Percentiles rank a stretch among this genome's conserved stretches.
These are phyloP conservation scores for Elaeagnus macrophylla DNA, from an alignment of 306 rosid genomes.

Conservation along the genomic window DNA sequence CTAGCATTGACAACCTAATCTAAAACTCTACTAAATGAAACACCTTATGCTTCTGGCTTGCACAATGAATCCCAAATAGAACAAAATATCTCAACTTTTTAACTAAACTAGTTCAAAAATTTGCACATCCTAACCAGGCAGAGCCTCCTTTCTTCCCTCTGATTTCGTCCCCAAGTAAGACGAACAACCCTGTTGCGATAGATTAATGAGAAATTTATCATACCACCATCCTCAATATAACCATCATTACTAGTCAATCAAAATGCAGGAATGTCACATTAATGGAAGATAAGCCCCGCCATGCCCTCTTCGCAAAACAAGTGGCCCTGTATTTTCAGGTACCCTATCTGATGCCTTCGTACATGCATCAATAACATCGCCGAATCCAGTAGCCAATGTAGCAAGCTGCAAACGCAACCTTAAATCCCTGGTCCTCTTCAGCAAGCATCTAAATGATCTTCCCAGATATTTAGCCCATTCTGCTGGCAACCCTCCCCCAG, in stretches of 20 bases:
- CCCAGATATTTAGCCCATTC: constrained; percentile 94
- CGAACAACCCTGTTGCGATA: not conserved
- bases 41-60: too few relatives aligned
- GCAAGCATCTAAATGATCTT: constrained; percentile 80
- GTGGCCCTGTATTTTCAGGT: constrained; percentile 77
- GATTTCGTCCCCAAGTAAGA: not conserved
- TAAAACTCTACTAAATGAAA: not conserved
- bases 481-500: constrained; percentile 94
- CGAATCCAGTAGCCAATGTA: constrained; percentile 71
- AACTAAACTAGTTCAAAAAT: too few relatives aligned
- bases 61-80: too few relatives aligned
- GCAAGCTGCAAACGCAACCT: constrained; percentile 68
- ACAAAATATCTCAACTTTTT: too few relatives aligned
- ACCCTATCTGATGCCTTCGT: constrained; percentile 59
- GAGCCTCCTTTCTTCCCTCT: not conserved
- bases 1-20: constrained; percentile 11
- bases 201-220: not conserved
- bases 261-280: constrained; percentile 39
- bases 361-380: constrained; percentile 54
- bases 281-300: constrained; percentile 95
- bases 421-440: constrained; percentile 83
- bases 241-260: not conserved
- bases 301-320: constrained; percentile 82
- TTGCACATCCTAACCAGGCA: too few relatives aligned
- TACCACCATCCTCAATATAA: not conserved